Conservation (phyloP, 208 protist genomes). For the Leishmania turanica region DNA sequence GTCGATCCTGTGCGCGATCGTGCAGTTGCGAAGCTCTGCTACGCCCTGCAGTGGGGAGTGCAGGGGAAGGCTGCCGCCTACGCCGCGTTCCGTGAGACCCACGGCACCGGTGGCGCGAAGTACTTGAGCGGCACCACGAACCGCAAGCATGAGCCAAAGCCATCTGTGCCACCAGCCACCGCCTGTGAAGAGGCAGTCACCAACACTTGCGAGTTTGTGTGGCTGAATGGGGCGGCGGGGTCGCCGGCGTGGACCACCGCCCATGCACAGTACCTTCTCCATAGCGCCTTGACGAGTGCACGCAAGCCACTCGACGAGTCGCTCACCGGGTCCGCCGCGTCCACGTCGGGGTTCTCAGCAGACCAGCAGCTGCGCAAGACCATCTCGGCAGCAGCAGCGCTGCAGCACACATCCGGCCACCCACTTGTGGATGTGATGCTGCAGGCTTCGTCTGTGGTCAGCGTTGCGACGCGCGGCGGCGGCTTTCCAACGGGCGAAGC, state of each 20-base stretch:
- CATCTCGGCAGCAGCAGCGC: neutral
- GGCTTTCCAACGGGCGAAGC: neutral
- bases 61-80: constrained; percentile 1
- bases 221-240: constrained; percentile 22
- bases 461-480: neutral
- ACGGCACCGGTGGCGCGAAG: neutral
- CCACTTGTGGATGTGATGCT: constrained; percentile 17
- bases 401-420: constrained; percentile 1
- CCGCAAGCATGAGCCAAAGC: neutral
- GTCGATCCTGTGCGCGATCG: constrained; percentile 14
- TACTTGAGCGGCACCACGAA: neutral
- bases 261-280: constrained; percentile 14
- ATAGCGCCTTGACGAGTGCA: neutral
- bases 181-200: neutral
- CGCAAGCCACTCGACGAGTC: neutral
- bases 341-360: neutral
- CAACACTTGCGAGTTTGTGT: neutral
- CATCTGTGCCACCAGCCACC: neutral
- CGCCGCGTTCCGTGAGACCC: neutral
- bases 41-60: constrained; percentile 11
- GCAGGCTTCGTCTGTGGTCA: neutral
- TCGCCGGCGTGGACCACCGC: constrained; percentile 25
- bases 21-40: neutral
- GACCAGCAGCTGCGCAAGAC: constrained; percentile 4
- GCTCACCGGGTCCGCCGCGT: neutral